Percentiles rank a stretch among this genome's conserved stretches.
Evolutionary conservation across 768 basidiomycete genomes (phyloP).

Genomic region (Lactifluus subvellereus): DNA sequence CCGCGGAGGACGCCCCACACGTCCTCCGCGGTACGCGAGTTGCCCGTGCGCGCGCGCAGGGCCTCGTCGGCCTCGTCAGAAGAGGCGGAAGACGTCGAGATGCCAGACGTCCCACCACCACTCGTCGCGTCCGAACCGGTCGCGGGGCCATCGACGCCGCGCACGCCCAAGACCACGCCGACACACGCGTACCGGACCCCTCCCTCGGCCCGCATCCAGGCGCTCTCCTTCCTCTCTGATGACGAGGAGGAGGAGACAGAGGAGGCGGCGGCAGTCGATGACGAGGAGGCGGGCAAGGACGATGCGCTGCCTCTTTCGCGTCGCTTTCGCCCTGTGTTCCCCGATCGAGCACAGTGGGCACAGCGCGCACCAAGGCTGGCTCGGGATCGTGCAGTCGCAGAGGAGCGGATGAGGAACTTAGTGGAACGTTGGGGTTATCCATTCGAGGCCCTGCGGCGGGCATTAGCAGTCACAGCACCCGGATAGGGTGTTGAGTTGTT

Average conservation of each 20-base stretch:
- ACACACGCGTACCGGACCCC: conserved; percentile 21
- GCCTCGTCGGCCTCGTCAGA: conserved; percentile 1
- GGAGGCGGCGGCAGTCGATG: not conserved
- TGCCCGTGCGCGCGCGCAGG: conserved; percentile 12
- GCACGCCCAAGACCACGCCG: not conserved
- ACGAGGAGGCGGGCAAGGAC: conserved; percentile 1
- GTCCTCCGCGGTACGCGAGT: not conserved
- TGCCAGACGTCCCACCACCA: not conserved
- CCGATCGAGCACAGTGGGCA: conserved; percentile 22
- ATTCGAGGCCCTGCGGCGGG: conserved; percentile 2
- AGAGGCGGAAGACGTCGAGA: conserved; percentile 14
- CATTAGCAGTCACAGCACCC: not conserved
- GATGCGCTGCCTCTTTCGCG: conserved; percentile 13
- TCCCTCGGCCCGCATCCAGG: conserved; percentile 14
- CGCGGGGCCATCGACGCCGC: conserved; percentile 22
- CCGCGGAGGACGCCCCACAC: conserved; percentile 10
- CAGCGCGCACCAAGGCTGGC: conserved; percentile 19
- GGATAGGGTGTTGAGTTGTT: not conserved
- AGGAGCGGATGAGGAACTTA: conserved; percentile 2
- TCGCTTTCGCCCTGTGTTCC: conserved; percentile 23
- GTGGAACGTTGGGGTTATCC: conserved; percentile 21
- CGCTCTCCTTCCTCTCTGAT: conserved; percentile 1
- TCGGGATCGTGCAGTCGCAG: conserved; percentile 17
- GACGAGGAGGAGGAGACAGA: not conserved
- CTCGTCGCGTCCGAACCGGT: conserved; percentile 9